phyloP scores from a whole-genome alignment of 176 grass and related monocot genomes.

The Rhynchospora pubera region DNA sequence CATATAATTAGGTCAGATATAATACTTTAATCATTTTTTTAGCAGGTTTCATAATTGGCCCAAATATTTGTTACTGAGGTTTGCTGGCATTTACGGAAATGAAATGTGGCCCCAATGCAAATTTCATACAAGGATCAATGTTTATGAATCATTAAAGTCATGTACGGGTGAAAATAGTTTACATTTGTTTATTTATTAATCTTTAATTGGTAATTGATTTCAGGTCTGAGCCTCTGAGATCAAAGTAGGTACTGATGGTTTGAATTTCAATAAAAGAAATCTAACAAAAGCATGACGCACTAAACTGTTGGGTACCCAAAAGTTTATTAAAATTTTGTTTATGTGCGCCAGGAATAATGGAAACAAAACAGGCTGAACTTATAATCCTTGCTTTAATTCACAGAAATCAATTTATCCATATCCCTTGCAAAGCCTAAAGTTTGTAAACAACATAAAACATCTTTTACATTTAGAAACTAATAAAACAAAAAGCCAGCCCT shows the following conservation, averaged over 20 bases:
- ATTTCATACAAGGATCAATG: not conserved
- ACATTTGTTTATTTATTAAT: not conserved
- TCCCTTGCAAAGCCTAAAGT: not conserved
- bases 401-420: not conserved
- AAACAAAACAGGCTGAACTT: not conserved
- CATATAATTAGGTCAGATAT: not conserved
- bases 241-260: not conserved
- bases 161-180: not conserved
- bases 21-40: not conserved
- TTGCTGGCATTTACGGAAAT: not conserved
- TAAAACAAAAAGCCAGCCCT: not conserved
- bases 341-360: not conserved
- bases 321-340: not conserved
- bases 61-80: not conserved
- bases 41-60: not conserved
- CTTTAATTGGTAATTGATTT: not conserved
- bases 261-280: not conserved
- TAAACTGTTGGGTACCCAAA: not conserved
- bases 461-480: conserved; percentile 1
- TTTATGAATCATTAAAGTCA: not conserved
- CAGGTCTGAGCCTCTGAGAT: not conserved
- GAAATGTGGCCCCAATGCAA: not conserved
- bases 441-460: conserved; percentile 16
- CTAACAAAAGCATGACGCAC: not conserved
- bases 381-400: not conserved